Base-by-base conservation (phyloP, 2,329 filamentous ascomycete genomes). In the Penicillium sp. region DNA sequence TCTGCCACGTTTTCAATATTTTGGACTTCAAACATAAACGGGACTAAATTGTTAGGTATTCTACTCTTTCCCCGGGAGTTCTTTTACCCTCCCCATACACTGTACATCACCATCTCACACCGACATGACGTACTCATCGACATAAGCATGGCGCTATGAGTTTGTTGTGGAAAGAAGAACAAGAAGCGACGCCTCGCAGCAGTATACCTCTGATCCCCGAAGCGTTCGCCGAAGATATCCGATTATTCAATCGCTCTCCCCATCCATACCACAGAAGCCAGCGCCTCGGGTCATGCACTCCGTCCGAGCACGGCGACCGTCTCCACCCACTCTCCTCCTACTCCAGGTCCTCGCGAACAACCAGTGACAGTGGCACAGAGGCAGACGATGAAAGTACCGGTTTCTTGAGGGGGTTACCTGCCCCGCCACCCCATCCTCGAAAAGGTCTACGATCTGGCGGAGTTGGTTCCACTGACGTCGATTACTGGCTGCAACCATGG, bases 351-450 rank as follows among this genome's bases (percentile, higher is more conserved):
- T 84, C 83, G 5, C 80, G 82, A 1, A 82, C 85, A 2, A 84
- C 84, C 11, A 96, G 90, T 72, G 92, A 96, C 64, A 96, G 91
- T 71, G 93, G 93, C 25, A 96, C 92, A 17, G 93, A 97, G 71
- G 93, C 93, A 37, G 93, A 97, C 67, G 93, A 97, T 76, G 93
- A 97, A 73, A 89, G 92, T 60, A 80, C 80, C 41, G 72, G 76
- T 5, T 87, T 93, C 63, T 79, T 96, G 54, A 94, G 88, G 71
- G 89, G 91, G 0, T 77, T 97, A 22, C 92, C 93, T 1, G 90
- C 92, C 3, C 89, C 92, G 2, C 87, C 82, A n/a, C 64, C 82
- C 9, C 83, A 85, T 58, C 80, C 85, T 31, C 87, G 89, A 69
- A 97, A 96, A 75, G 92, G 91, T 8, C 73, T 96, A 84, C 56